Conservation (phyloP, 2,329 filamentous ascomycete genomes). For the Fusarium sp. region DNA sequence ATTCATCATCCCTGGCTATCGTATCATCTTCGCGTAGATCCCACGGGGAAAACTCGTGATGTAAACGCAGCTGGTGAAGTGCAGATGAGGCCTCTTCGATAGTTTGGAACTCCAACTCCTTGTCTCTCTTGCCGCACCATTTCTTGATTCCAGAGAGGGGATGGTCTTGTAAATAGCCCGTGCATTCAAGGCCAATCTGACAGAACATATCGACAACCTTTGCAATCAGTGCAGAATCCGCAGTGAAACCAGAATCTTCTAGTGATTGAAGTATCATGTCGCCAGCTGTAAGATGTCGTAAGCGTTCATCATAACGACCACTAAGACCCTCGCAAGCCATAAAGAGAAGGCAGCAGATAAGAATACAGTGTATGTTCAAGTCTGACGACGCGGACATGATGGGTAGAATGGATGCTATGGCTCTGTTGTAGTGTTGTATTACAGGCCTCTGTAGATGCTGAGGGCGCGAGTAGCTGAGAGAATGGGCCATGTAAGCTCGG, state of each 20-base stretch:
- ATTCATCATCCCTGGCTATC: fast-evolving
- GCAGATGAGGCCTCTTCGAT: conserved; percentile 10
- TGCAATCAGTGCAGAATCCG: background rate
- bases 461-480: background rate
- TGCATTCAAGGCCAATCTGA: background rate
- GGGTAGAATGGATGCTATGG: conserved; percentile 11
- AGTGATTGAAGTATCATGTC: conserved; percentile 14
- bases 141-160: background rate
- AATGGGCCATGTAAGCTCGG: conserved; percentile 12
- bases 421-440: conserved; percentile 25
- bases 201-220: conserved; percentile 6
- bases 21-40: background rate
- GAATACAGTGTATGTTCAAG: conserved; percentile 1
- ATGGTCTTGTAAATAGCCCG: background rate
- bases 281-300: conserved; percentile 8
- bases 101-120: background rate
- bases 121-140: background rate
- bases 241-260: fast-evolving
- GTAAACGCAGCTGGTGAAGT: background rate
- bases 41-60: conserved; percentile 13
- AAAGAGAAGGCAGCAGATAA: conserved; percentile 15
- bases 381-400: background rate
- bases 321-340: conserved; percentile 13
- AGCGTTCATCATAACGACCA: conserved; percentile 12
- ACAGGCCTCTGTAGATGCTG: conserved; percentile 1